phyloP scores from a whole-genome alignment of 1,284 basidiomycete species.

The Thecaphora frezii region DNA sequence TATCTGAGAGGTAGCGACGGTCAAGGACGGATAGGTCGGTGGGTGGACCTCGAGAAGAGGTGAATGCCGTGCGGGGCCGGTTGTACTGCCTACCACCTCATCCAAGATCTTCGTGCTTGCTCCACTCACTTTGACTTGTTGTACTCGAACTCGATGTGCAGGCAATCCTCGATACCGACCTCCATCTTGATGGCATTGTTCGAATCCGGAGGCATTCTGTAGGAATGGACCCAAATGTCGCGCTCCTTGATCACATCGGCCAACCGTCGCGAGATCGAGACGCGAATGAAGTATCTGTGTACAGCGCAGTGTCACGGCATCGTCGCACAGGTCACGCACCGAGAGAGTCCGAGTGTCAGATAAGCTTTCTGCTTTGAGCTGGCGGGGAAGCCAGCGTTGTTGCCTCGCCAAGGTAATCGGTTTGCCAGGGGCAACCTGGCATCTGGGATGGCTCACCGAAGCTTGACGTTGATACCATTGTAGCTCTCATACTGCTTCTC shows the following conservation, averaged over 20 bases:
- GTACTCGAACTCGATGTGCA: slow-evolving; percentile 99
- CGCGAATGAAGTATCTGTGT: slow-evolving; percentile 78
- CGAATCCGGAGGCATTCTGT: slow-evolving; percentile 94
- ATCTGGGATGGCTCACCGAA: slow-evolving; percentile 60
- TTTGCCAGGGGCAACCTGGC: not conserved
- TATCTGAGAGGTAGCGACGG: slow-evolving; percentile 63
- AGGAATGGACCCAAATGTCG: slow-evolving; percentile 97
- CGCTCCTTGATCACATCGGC: slow-evolving; percentile 89
- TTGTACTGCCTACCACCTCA: no score
- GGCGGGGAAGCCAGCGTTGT: not conserved
- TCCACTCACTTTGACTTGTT: slow-evolving; percentile 81
- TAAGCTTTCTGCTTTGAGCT: not conserved
- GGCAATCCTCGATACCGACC: slow-evolving; percentile 96
- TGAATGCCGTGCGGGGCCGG: no score
- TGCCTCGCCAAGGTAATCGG: no score
- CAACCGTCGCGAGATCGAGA: slow-evolving; percentile 84
- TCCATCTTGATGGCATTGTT: slow-evolving; percentile 99
- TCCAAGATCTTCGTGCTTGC: no score
- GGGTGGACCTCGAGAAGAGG: not conserved
- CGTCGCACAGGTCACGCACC: not conserved
- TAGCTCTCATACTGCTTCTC: slow-evolving; percentile 99
- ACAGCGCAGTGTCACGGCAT: not conserved
- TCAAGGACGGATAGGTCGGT: not conserved
- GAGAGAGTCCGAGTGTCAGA: not conserved
- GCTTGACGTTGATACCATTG: slow-evolving; percentile 95